These are phyloP conservation scores for Candida tetrigidarum DNA, from an alignment of 1,139 yeast genomes.

Conservation along the genomic window DNA sequence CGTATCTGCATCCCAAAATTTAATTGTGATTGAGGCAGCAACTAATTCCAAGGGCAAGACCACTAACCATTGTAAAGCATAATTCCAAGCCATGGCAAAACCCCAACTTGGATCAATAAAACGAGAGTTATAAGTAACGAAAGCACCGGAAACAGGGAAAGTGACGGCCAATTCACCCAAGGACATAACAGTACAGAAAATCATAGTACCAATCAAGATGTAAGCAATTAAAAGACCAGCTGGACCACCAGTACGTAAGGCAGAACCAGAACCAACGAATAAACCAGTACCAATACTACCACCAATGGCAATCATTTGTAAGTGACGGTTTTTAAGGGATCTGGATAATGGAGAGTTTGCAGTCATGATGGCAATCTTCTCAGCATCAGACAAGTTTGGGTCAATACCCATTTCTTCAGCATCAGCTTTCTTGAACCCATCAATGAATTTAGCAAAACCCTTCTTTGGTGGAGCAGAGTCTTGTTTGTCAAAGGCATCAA, in stretches of 20 bases:
- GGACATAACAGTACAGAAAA: conserved; percentile 70
- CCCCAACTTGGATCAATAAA: conserved; percentile 78
- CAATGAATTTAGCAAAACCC: conserved; percentile 49
- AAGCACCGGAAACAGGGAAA: conserved; percentile 77
- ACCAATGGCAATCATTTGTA: conserved; percentile 88
- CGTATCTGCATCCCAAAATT: conserved; percentile 30
- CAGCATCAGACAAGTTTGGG: conserved; percentile 67
- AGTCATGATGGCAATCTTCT: conserved; percentile 66
- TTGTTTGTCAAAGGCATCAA: conserved; percentile 44
- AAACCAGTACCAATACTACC: conserved; percentile 87
- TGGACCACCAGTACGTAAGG: conserved; percentile 69
- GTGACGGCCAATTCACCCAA: conserved; percentile 74
- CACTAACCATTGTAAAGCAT: conserved; percentile 45
- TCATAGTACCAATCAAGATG: conserved; percentile 44
- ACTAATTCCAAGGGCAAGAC: conserved; percentile 44
- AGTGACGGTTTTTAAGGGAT: conserved; percentile 63
- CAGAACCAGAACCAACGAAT: conserved; percentile 68
- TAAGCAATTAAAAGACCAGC: conserved; percentile 73
- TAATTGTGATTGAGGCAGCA: conserved; percentile 41
- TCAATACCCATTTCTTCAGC: conserved; percentile 58
- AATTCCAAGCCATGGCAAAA: conserved; percentile 62
- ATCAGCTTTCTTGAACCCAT: conserved; percentile 61
- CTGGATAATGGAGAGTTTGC: conserved; percentile 74
- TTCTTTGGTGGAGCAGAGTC: conserved; percentile 28
- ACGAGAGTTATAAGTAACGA: conserved; percentile 62